A percentile compares a stretch with the other conserved stretches of the same genome.
These are phyloP conservation scores for Diaporthe citriasiana DNA, from an alignment of 2,329 filamentous ascomycete genomes.

Conservation along the genomic window DNA sequence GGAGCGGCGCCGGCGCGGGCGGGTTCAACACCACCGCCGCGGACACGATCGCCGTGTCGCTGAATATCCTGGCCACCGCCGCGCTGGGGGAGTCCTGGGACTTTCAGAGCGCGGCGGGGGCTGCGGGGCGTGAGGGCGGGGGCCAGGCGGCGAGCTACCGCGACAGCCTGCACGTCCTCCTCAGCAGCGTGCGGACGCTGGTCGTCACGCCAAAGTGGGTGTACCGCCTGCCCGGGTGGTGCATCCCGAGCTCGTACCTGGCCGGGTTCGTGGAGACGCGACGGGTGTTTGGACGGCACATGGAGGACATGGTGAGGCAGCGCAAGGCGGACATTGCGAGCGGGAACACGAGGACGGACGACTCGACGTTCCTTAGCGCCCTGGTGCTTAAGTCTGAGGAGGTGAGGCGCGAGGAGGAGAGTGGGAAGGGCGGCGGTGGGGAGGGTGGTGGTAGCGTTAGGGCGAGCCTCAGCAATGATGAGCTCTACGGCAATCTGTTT, in stretches of 20 bases:
- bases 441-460: not conserved
- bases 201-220: slow-evolving; percentile 29
- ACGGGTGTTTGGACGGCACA: not conserved
- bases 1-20: not conserved
- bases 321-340: slow-evolving; percentile 23
- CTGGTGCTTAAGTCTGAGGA: slow-evolving; percentile 28
- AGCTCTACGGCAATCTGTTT: slow-evolving; percentile 12
- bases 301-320: slow-evolving; percentile 18
- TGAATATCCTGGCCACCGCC: slow-evolving; percentile 20
- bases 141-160: slow-evolving; percentile 18
- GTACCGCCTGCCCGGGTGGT: not conserved
- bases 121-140: no score
- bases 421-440: not conserved
- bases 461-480: slow-evolving; percentile 10
- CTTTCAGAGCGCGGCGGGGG: not conserved
- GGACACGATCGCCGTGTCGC: slow-evolving; percentile 6
- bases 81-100: slow-evolving; percentile 24
- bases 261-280: not conserved
- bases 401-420: slow-evolving; percentile 10
- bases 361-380: slow-evolving; percentile 20
- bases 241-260: slow-evolving; percentile 13
- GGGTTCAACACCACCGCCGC: not conserved
- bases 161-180: slow-evolving; percentile 11
- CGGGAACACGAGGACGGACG: slow-evolving; percentile 8
- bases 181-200: slow-evolving; percentile 15